Evolutionary conservation across 257 asterid genomes (phyloP).

Genomic region (Nicotiana undulata): DNA sequence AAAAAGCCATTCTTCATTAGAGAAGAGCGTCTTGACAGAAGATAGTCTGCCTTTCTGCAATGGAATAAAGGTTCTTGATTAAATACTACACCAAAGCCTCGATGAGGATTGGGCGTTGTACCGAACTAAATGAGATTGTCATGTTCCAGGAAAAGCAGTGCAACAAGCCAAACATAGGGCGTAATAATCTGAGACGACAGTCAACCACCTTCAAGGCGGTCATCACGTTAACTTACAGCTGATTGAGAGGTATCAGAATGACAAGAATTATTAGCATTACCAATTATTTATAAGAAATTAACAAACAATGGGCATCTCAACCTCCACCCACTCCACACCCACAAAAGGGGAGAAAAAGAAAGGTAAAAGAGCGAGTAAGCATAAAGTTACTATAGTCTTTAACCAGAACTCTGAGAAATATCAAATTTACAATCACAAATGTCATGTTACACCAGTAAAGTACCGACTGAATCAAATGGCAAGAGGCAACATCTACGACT

Average conservation of each 20-base stretch:
- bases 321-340: no score
- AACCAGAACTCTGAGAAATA: neutral
- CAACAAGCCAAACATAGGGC: neutral
- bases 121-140: neutral
- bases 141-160: neutral
- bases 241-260: neutral
- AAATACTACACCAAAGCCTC: neutral
- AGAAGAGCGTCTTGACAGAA: neutral
- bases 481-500: neutral
- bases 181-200: neutral
- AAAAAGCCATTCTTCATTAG: neutral
- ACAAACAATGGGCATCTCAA: neutral
- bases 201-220: neutral
- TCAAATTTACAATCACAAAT: neutral
- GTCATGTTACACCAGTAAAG: neutral
- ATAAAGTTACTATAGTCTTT: neutral
- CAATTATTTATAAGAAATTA: neutral
- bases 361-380: neutral
- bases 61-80: neutral
- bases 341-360: no score
- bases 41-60: neutral
- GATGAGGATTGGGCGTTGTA: neutral
- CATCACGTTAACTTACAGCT: neutral
- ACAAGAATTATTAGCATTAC: neutral
- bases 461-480: neutral